phyloP scores from a whole-genome alignment of 495 filamentous ascomycete genomes.

The Aspergillus carlsbadensis region DNA sequence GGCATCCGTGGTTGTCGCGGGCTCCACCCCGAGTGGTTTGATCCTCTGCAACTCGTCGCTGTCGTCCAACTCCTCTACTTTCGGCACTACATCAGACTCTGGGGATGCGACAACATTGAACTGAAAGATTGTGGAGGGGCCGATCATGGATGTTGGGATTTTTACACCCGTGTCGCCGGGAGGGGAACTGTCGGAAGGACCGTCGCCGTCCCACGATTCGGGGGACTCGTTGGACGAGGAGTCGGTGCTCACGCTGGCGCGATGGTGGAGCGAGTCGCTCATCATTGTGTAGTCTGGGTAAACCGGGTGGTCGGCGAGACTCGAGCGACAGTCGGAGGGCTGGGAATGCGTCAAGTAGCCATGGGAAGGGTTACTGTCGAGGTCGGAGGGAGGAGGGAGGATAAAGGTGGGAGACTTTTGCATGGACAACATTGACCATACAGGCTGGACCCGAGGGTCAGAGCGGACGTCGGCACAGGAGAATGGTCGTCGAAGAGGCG shows the following conservation, averaged over 20 bases:
- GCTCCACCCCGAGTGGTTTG: slow-evolving; percentile 35
- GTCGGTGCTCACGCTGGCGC: slow-evolving; percentile 39
- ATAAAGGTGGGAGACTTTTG: slow-evolving; percentile 31
- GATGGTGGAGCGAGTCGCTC: slow-evolving; percentile 31
- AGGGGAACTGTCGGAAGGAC: slow-evolving; percentile 24
- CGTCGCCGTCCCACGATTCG: slow-evolving; percentile 34
- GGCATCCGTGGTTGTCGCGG: slow-evolving; percentile 21
- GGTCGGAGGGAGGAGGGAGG: slow-evolving; percentile 17
- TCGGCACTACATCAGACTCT: slow-evolving; percentile 31
- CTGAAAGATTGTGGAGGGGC: slow-evolving; percentile 21
- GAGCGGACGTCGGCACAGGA: too few relatives aligned
- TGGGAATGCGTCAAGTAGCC: slow-evolving; percentile 7
- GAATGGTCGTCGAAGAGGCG: not conserved
- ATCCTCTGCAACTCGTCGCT: slow-evolving; percentile 36
- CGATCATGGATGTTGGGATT: slow-evolving; percentile 16
- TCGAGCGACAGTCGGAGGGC: slow-evolving; percentile 16
- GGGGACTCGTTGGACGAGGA: slow-evolving; percentile 38
- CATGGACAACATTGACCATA: slow-evolving; percentile 47
- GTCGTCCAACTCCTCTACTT: slow-evolving; percentile 48
- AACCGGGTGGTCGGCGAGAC: slow-evolving; percentile 24
- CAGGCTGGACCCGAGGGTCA: slow-evolving; percentile 6
- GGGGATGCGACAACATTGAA: slow-evolving; percentile 21
- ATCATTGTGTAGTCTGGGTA: slow-evolving; percentile 24
- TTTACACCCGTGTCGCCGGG: slow-evolving; percentile 25
- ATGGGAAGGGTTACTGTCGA: slow-evolving; percentile 17